A percentile compares a stretch with the other conserved stretches of the same genome.
phyloP scores from a whole-genome alignment of 441 rosid genomes.

The Croton laevigatus region DNA sequence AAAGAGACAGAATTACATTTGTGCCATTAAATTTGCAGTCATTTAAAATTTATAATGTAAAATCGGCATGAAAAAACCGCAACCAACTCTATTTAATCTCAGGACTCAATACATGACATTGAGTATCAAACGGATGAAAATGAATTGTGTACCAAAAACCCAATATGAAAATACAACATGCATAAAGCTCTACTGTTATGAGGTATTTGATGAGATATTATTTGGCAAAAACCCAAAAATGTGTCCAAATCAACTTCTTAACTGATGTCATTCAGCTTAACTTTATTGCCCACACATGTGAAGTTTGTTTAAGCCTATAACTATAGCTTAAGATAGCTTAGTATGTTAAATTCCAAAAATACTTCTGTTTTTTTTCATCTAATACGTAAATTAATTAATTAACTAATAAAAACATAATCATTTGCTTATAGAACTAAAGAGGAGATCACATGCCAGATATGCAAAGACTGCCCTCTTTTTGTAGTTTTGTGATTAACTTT shows the following conservation, averaged over 20 bases:
- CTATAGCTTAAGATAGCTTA: no score
- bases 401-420: neutral
- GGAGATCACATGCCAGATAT: constrained; percentile 4
- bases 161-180: no score
- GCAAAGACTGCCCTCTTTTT: neutral
- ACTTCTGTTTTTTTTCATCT: no score
- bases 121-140: no score
- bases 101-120: no score
- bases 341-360: neutral
- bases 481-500: neutral
- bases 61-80: no score
- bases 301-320: neutral
- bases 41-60: no score
- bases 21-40: no score
- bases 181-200: neutral
- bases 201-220: neutral
- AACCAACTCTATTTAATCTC: no score
- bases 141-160: no score
- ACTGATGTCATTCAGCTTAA: constrained; percentile 11
- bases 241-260: neutral
- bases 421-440: constrained; percentile 2
- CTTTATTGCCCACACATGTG: constrained; percentile 16
- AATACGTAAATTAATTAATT: no score
- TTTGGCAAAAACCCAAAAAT: neutral
- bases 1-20: no score